Conservation (phyloP, 1,139 yeast species). For the Lizanozyma gosingica region DNA sequence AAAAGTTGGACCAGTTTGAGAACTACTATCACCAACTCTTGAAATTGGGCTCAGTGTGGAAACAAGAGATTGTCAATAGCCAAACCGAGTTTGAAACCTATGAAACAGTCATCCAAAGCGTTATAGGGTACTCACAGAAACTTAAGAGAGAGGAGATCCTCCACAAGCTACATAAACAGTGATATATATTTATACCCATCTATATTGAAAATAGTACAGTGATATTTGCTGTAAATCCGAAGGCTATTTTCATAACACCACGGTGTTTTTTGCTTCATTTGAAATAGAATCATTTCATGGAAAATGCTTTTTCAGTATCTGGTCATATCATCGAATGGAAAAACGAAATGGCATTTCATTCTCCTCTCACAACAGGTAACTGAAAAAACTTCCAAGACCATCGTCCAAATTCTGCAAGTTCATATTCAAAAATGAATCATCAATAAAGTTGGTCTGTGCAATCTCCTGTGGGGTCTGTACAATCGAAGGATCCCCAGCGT, state of each 20-base stretch:
- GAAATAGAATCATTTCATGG: too few relatives aligned
- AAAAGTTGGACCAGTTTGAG: constrained; percentile 10
- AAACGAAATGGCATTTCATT: too few relatives aligned
- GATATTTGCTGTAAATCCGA: too few relatives aligned
- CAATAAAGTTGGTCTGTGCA: constrained; percentile 30
- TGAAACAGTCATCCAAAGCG: constrained; percentile 62
- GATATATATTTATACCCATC: too few relatives aligned
- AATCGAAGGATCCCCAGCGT: constrained; percentile 16
- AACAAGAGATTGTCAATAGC: constrained; percentile 29
- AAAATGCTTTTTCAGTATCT: too few relatives aligned
- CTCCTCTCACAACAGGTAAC: constrained; percentile 3
- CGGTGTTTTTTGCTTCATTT: too few relatives aligned
- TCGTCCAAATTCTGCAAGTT: constrained; percentile 32
- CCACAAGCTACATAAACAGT: constrained; percentile 19
- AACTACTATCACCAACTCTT: constrained; percentile 11
- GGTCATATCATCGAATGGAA: too few relatives aligned
- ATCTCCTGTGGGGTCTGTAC: background rate
- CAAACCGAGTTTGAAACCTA: constrained; percentile 52
- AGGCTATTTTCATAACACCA: too few relatives aligned
- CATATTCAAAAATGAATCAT: constrained; percentile 37
- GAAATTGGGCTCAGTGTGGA: constrained; percentile 39
- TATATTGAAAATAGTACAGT: too few relatives aligned
- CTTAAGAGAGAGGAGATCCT: constrained; percentile 41
- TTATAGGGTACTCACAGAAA: constrained; percentile 63
- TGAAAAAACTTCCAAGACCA: constrained; percentile 25